Evolutionary conservation across 768 basidiomycete species (phyloP).

Genomic region (Tylopilus sp.): DNA sequence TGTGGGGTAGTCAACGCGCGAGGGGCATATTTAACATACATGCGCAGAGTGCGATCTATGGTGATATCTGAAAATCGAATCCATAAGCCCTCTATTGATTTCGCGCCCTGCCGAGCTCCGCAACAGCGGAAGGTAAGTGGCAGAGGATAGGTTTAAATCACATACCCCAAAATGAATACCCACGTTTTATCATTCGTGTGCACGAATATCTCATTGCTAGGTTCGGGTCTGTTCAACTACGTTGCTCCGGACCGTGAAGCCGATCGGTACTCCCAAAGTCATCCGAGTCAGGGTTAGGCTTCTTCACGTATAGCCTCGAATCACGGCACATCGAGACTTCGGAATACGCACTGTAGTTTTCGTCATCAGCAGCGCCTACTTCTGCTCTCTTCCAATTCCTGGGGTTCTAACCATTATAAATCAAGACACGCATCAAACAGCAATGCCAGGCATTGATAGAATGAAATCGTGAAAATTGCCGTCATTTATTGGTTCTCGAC

Average conservation of each 20-base stretch:
- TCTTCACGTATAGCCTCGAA: neutral
- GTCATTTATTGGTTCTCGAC: neutral
- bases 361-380: neutral
- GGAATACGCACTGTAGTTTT: neutral
- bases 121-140: neutral
- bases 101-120: neutral
- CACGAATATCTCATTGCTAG: neutral
- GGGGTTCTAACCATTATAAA: neutral
- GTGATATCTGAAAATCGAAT: neutral
- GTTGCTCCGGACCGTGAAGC: neutral
- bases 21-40: neutral
- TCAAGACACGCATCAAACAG: neutral
- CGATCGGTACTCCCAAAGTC: conserved; percentile 2
- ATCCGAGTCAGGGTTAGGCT: neutral
- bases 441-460: neutral
- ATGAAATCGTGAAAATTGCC: too few species aligned
- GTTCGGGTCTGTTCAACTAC: neutral
- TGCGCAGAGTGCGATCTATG: neutral
- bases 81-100: too few species aligned
- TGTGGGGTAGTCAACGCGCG: neutral
- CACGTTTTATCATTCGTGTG: neutral
- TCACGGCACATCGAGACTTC: neutral
- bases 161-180: neutral
- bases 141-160: neutral
- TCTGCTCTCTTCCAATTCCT: neutral